Evolutionary conservation across 2,329 filamentous ascomycete species (phyloP), one percentile per base, ranked within the genome.

Genomic region (Lachnum nothofagi): DNA sequence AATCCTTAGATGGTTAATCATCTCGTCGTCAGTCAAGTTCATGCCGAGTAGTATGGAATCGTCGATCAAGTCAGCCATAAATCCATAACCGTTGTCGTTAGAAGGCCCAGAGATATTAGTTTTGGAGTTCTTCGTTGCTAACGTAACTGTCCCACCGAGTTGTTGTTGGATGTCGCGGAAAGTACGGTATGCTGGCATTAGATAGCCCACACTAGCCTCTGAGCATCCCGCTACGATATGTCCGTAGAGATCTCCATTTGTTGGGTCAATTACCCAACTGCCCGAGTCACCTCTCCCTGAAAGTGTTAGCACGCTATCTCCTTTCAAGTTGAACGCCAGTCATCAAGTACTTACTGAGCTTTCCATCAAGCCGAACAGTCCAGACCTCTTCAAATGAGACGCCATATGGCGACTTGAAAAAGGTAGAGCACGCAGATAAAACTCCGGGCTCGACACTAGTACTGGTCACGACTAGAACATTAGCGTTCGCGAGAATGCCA

Each of bases 151-250:
- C 6, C 25, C 25, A 27, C 25, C 25, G 12, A 27, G 25, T 27
- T 27, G 25, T 12, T 6, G 6, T 27, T 27, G 6, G 12, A 27
- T 27, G 9, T 41, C 27, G 14, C 19, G n/a, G 23, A 48, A 33
- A 5, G 35, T 37, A 22, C 23, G 38, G 19, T 5, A 14, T 5
- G 39, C 19, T 20, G 46, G 46, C 9, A 49, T 33, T 16, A 45
- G 31, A 40, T 49, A 49, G 4, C 17, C 46, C 5, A 45, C 8
- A 3, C 16, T 12, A 4, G 29, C 25, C 17, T n/a, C 14, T 7
- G 33, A 19, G 44, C 20, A 25, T 10, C 41, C 46, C 10, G 46
- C 38, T 6, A 49, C 42, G 17, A 49, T 29, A 40, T 49, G 42
- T 4, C 46, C 46, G 20, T 44, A 44, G 6, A 49, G 12, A 17